Base-by-base conservation (phyloP, 495 filamentous ascomycete genomes). In the Penicillium crystallinum region DNA sequence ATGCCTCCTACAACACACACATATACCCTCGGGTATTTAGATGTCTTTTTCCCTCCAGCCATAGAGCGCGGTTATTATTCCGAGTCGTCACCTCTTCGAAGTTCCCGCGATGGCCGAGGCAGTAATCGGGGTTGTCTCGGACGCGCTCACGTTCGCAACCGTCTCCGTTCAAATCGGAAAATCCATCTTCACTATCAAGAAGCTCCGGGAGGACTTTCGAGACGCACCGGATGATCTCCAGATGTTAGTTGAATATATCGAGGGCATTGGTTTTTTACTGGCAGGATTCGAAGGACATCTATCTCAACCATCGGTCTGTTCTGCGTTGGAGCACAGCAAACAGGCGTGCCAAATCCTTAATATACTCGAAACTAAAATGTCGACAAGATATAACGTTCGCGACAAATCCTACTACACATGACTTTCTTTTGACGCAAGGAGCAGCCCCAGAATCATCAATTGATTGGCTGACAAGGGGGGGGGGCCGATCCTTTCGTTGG, bases 121-220 rank as follows among this genome's bases (percentile, higher is more conserved):
- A 27, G 23, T 57, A 3, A 49, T 57, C 29, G 54, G 54, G 10
- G 39, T 53, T 6, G 39, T 46, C 15, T 49, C 55, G 7, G 35
- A 50, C 1, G 50, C 55, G 0, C 37, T 57, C 25, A 57, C 55
- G 1, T 57, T 53, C 36, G 55, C 49, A 30, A 53, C 50, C 0
- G 45, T 57, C 27, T 39, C 50, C n/a, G 46, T 39, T 2, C 49
- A 57, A 30, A 31, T 53, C 45, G 43, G 36, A n/a, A 25, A 53
- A 17, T 53, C 55, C 11, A 53, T 46, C 11, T 40, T 27, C 25
- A 5, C 14, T 11, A 43, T 53, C 33, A 57, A 53, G n/a, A 45
- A 46, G 10, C 53, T 15, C 48, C 53, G 45, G 23, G 21, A 18
- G 17, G 42, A 52, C n/a, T 25, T 52, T 4, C 33, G 21, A 12